A percentile compares a stretch with the other conserved stretches of the same genome.
These are phyloP conservation scores for Cutaneotrichosporon curvatum DNA, from an alignment of 1,284 basidiomycete genomes.

Conservation along the genomic window DNA sequence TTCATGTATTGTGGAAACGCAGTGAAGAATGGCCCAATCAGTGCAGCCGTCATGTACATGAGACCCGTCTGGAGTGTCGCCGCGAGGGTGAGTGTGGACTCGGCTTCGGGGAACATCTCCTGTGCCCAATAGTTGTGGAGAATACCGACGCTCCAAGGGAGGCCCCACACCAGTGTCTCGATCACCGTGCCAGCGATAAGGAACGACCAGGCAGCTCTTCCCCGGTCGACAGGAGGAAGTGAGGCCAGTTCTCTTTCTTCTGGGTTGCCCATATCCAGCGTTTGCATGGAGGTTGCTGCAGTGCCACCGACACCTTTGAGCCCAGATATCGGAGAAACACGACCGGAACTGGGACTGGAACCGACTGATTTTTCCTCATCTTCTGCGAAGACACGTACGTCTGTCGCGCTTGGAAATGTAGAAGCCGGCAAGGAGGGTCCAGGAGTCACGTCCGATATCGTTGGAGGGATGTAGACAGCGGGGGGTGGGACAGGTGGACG, in stretches of 20 bases:
- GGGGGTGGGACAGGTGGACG: background rate
- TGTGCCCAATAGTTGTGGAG: conserved; percentile 39
- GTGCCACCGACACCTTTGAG: background rate
- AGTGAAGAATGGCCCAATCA: conserved; percentile 39
- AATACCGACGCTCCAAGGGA: conserved; percentile 41
- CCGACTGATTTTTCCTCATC: background rate
- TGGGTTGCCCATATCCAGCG: background rate
- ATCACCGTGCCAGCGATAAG: conserved; percentile 35
- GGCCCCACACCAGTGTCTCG: conserved; percentile 42
- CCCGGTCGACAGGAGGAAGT: conserved; percentile 39
- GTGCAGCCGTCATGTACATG: conserved; percentile 34
- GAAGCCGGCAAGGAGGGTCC: background rate
- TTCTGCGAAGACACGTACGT: background rate
- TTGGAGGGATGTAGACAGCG: conserved; percentile 4
- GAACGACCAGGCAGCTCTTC: conserved; percentile 40
- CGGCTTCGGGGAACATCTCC: conserved; percentile 27
- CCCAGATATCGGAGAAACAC: background rate
- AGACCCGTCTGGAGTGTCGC: conserved; percentile 42
- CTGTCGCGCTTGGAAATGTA: background rate
- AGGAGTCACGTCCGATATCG: background rate
- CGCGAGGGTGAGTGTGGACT: conserved; percentile 36
- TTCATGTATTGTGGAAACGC: conserved; percentile 27
- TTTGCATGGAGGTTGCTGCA: background rate
- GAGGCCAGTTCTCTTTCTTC: conserved; percentile 7
- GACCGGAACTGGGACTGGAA: background rate